phyloP scores from a whole-genome alignment of 2,329 filamentous ascomycete genomes.

The Teratosphaeria pseudoeucalypti region DNA sequence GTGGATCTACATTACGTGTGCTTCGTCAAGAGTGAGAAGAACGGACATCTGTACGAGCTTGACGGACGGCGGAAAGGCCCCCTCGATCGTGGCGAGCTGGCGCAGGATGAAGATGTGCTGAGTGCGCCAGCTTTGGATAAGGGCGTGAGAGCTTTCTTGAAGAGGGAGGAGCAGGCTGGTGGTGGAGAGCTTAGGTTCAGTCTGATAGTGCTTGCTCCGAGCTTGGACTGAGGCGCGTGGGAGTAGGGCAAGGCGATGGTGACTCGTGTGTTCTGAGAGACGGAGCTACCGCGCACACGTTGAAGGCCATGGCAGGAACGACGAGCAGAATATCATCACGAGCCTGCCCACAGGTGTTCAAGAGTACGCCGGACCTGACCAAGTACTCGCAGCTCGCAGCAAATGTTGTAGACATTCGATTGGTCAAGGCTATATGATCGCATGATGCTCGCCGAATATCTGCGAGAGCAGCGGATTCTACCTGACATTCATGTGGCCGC shows the following conservation, averaged over 20 bases:
- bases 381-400: not conserved
- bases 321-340: not conserved
- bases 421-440: not conserved
- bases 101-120: slow-evolving; percentile 38
- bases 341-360: not conserved
- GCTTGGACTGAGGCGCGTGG: slow-evolving; percentile 39
- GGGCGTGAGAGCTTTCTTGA: slow-evolving; percentile 54
- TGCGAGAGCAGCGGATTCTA: not conserved
- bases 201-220: slow-evolving; percentile 49
- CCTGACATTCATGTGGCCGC: not conserved
- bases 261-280: not conserved
- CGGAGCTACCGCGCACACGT: not conserved
- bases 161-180: slow-evolving; percentile 43
- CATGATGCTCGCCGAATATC: not conserved
- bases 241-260: not conserved
- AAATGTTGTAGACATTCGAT: not conserved
- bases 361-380: not conserved
- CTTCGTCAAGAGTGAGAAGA: slow-evolving; percentile 69
- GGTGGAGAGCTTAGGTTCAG: slow-evolving; percentile 54
- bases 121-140: slow-evolving; percentile 64
- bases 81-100: slow-evolving; percentile 46
- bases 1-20: slow-evolving; percentile 95
- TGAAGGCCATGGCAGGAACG: not conserved
- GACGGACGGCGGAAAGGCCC: slow-evolving; percentile 67
- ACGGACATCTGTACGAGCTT: slow-evolving; percentile 64